Evolutionary conservation across 129 eudicot genomes (phyloP), one percentile per base, ranked within the genome.

Genomic region (Sambucus nigra): DNA sequence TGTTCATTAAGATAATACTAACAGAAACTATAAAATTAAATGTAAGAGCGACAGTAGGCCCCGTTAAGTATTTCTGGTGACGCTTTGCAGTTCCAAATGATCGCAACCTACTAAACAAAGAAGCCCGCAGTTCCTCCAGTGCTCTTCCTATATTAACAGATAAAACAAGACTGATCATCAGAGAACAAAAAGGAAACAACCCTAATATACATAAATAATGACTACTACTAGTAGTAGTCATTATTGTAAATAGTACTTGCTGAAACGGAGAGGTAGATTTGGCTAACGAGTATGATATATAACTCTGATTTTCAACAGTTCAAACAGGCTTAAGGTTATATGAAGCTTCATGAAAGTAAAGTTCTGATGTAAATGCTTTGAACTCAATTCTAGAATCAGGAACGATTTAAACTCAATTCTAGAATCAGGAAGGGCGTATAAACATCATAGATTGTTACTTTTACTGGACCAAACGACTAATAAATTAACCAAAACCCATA

Each of bases 1-100:
- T 89, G 75, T 89, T 89, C 88, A 84, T 81, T 87, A 89, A 71
- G 66, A 89, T 89, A 29, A 89, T 89, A 70, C 88, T 75, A 73
- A 89, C 95, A 10, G 95, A 84, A 22, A 84, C 95, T 56, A 89
- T 73, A 64, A 89, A 89, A 58, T 89, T 89, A 76, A 89, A 89
- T 4, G 94, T 78, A 21, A 89, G 95, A 35, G 97, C 97, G 59
- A 76, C 67, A 15, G 95, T 79, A 56, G 95, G 97, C 53, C 88
- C 95, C 75, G 69, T 73, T 60, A 89, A 61, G 27, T 84, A 70
- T 72, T 79, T 87, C 60, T 83, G 85, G 22, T 89, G 94, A 47
- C 95, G 95, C 68, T 54, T 78, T 39, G 77, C 47, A 32, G 80
- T 69, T 55, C 66, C 71, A 23, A 70, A 47, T n/a, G 64, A 59